Evolutionary conservation across 2,329 filamentous ascomycete species (phyloP), one percentile per base, ranked within the genome.

Genomic region (Zymoseptoria brevis): DNA sequence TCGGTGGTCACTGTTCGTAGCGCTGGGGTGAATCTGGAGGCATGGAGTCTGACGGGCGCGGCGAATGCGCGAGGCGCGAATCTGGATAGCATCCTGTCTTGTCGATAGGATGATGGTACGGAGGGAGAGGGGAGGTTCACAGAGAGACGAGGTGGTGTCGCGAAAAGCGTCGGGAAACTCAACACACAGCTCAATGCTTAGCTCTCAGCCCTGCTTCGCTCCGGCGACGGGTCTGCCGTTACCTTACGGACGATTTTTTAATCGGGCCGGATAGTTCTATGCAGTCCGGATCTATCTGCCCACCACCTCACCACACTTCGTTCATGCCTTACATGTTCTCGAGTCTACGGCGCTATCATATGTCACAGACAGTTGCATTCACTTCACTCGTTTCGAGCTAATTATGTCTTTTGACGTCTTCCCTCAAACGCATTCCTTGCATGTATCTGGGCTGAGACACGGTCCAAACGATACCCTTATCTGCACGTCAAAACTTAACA

Each of bases 1-100:
- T 97, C 88, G 68, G 94, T 97, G 69, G 94, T 99, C 73, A 99
- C 94, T 69, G 84, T 84, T 75, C 93, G 85, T 74, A 79, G 73
- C 66, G 76, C 74, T 26, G 75, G 69, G 61, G 72, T 67, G 60
- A 71, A 66, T 61, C 69, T 62, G 60, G 67, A 62, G 55, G 65
- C 67, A 62, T 66, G 62, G 59, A 53, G 59, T 58, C 71, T 67
- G 53, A 65, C 62, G 45, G 72, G 69, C 64, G 71, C 70, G 55
- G 69, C 62, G 54, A 69, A 66, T 19, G 72, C 69, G 64, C 71
- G 70, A 52, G 71, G 71, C 55, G 71, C 71, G 57, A 74, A 72
- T 65, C 67, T 66, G 64, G 72, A 73, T 62, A 74, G 66, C 72
- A 74, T 73, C 30, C 55, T 66, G 35, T 49, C 24, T 51, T 35